Evolutionary conservation across 148 eudicot genomes (phyloP).

Genomic region (Heliamphora exappendiculata): DNA sequence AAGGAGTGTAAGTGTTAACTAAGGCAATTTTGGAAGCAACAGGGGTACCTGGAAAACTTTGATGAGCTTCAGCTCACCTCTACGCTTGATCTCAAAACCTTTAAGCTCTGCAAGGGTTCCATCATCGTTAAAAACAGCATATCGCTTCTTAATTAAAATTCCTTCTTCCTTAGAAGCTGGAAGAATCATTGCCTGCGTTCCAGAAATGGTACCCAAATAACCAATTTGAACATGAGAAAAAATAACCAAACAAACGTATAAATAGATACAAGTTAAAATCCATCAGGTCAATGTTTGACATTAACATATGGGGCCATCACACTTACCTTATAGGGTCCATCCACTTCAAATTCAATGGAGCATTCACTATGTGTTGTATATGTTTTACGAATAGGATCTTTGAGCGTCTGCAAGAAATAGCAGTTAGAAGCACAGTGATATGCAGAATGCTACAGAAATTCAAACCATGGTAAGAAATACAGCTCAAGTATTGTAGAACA

Average conservation of each 20-base stretch:
- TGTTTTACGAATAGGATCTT: conserved; percentile 71
- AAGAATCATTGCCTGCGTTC: conserved; percentile 85
- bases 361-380: conserved; percentile 92
- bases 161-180: conserved; percentile 99
- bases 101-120: conserved; percentile 98
- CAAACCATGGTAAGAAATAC: conserved; percentile 3
- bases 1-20: background rate
- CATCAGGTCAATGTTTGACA: background rate
- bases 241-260: background rate
- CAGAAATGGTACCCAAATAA: conserved; percentile 13
- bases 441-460: background rate
- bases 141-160: conserved; percentile 89
- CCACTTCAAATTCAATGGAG: conserved; percentile 99
- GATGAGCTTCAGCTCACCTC: conserved; percentile 99
- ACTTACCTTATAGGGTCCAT: conserved; percentile 95
- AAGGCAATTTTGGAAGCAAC: background rate
- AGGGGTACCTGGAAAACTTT: conserved; percentile 90
- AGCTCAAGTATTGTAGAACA: conserved; percentile 6
- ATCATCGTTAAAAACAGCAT: conserved; percentile 97
- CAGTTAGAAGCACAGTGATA: background rate
- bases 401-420: conserved; percentile 57
- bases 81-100: conserved; percentile 98
- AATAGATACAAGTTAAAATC: conserved; percentile 5
- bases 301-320: background rate
- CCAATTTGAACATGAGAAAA: conserved; percentile 3